Evolutionary conservation across 805 yeast genomes (phyloP).

Genomic region (Metschnikowia cerradonensis): DNA sequence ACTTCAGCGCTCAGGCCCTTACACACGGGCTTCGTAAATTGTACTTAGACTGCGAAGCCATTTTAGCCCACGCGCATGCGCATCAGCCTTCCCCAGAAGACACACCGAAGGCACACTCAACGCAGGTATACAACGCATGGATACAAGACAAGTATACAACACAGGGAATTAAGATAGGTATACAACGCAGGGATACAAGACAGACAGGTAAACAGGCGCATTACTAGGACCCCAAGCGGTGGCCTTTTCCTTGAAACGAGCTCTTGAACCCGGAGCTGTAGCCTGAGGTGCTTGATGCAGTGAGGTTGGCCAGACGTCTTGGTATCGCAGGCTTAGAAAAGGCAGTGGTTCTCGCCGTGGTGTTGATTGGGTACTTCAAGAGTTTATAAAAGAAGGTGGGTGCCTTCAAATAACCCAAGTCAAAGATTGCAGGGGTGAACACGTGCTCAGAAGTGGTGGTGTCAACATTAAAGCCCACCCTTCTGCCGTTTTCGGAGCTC

Average conservation of each 20-base stretch:
- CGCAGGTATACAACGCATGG: neutral
- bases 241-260: conserved; percentile 34
- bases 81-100: neutral
- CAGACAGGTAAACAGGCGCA: neutral
- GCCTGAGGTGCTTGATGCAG: conserved; percentile 4
- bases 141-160: neutral
- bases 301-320: conserved; percentile 1
- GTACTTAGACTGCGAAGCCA: neutral
- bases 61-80: neutral
- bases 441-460: conserved; percentile 7
- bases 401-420: conserved; percentile 52
- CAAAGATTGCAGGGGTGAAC: conserved; percentile 36
- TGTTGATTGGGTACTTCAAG: conserved; percentile 27
- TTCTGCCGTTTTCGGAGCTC: conserved; percentile 10
- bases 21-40: too few relatives aligned
- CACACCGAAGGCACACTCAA: neutral
- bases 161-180: neutral
- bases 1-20: too few relatives aligned
- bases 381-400: conserved; percentile 41
- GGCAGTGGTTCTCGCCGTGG: conserved; percentile 27
- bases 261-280: neutral
- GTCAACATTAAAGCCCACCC: conserved; percentile 29
- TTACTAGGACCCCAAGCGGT: conserved; percentile 26
- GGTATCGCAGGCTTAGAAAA: conserved; percentile 14
- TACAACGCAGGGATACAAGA: neutral